Evolutionary conservation across 768 basidiomycete species (phyloP), one percentile per base, ranked within the genome.

Genomic region (Boletus edulis): DNA sequence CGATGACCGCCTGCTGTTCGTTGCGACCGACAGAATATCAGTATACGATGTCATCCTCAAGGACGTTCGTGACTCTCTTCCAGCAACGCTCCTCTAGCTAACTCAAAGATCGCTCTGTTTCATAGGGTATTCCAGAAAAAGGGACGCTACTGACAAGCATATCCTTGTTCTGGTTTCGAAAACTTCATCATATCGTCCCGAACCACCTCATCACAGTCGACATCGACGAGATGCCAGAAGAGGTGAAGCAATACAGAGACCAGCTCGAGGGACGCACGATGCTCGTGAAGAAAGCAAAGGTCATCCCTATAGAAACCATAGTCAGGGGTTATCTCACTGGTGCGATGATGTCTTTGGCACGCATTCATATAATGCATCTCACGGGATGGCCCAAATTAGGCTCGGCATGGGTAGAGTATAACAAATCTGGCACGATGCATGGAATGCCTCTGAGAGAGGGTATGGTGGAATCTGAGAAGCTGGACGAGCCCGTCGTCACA

Each of bases 261-360:
- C 86, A 89, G 70, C 80, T 98, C 13, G 81, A 87, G 32, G 95
- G 90, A 3, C 79, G 97, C 20, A 76, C 87, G 12, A 98, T 99
- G 89, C 85, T 97, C 49, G 97, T 98, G 11, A 82, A 74, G 69
- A 94, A 87, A 65, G 95, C 94, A 1, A 81, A 87, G 67, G 89
- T 98, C 29, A 76, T 98, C 31, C 92, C 91, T 20, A 78, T 98
- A 7, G 97, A 99, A 72, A 94, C 91, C 7, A 98, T 99, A 64
- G 96, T 98, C 17, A 78, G 97, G 58, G 96, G 96, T 3, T 98
- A 98, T 72, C 77, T 99, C 55, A 91, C 96, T n/a, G 96, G 96
- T 94, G 59, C 61, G 80, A 37, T 42, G 34, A 17, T 39, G 5
- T n/a, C 38, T n/a, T 13, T n/a, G 38, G 15, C 7, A 17, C 51